Evolutionary conservation across 2,329 filamentous ascomycete species (phyloP), one percentile per base, ranked within the genome.

Genomic region (Ophiostoma sp.): DNA sequence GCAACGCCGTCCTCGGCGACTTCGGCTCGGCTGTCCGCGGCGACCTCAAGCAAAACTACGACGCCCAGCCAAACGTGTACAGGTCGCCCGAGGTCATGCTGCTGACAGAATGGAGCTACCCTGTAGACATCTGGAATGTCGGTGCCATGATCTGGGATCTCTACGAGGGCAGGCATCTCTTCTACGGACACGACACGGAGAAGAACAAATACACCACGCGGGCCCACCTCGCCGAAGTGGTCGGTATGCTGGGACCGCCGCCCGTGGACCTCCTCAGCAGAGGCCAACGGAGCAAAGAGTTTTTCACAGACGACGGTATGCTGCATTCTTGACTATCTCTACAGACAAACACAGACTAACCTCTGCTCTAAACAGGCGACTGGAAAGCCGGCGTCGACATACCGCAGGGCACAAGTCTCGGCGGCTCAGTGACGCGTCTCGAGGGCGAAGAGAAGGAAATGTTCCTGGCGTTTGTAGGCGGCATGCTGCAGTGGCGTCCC

Each of bases 61-160:
- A 62, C 15, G 57, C 57, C 8, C 23, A 62, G 23, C 57, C 57
- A 10, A 33, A 62, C 15, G 57, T 31, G 27, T 62, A 62, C 31
- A 62, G 57, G 31, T 33, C 23, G 57, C 57, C 57, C 23, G 57
- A 62, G 57, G 57, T 62, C 27, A 62, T 62, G 27, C 57, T 62
- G 23, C 4, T 15, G 57, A 62, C 57, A 1, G 57, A 62, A 10
- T 62, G 23, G 57, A 62, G 57, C 23, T 62, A 62, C 4, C 57
- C 57, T 13, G 57, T 33, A 10, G 57, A 62, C 27, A 62, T 62
- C 15, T 62, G 57, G 54, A 62, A 62, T 33, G 57, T 62, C 57
- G 57, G 57, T 33, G 27, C 57, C 31, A 62, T 62, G 57, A 33
- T 62, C 31, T 62, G 57, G 31, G 57, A 64, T n/a, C 13, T 33